Evolutionary conservation across 305 asterid species (phyloP).

Genomic region (Withania somnifera): DNA sequence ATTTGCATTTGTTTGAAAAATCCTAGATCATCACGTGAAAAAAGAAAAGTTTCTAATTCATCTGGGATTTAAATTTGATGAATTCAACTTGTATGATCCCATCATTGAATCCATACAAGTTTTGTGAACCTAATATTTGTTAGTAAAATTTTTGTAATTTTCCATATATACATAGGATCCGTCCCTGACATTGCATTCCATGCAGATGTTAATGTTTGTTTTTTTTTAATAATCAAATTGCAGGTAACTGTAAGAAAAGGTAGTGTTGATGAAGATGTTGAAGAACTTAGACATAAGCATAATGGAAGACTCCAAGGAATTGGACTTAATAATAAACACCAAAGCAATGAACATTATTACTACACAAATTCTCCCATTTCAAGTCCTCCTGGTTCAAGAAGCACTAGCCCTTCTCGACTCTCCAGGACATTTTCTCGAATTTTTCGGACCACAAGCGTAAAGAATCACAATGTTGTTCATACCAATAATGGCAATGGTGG

Average conservation of each 20-base stretch:
- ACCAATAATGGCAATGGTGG: neutral
- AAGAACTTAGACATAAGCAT: constrained; percentile 1
- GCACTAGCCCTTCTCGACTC: constrained; percentile 5
- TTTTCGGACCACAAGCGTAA: constrained; percentile 14
- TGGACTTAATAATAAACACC: neutral
- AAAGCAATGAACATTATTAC: constrained; percentile 6
- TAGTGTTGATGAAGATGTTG: neutral
- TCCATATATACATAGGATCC: neutral
- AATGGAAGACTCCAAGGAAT: neutral
- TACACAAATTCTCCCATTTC: constrained; percentile 16
- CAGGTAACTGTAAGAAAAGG: neutral
- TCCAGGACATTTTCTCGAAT: constrained; percentile 14
- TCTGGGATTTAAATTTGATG: neutral
- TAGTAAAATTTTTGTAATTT: neutral
- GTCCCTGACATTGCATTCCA: neutral
- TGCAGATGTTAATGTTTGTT: neutral
- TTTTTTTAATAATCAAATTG: neutral
- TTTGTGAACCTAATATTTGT: no score
- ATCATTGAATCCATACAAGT: neutral
- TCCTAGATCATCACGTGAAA: neutral
- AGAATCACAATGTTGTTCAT: neutral
- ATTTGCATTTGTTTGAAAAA: neutral
- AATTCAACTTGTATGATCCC: neutral
- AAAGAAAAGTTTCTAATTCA: neutral
- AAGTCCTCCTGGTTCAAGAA: constrained; percentile 22